A percentile compares a stretch with the other conserved stretches of the same genome.
Conservation (phyloP, 2,329 filamentous ascomycete genomes). For the Aspergillus chevalieri region DNA sequence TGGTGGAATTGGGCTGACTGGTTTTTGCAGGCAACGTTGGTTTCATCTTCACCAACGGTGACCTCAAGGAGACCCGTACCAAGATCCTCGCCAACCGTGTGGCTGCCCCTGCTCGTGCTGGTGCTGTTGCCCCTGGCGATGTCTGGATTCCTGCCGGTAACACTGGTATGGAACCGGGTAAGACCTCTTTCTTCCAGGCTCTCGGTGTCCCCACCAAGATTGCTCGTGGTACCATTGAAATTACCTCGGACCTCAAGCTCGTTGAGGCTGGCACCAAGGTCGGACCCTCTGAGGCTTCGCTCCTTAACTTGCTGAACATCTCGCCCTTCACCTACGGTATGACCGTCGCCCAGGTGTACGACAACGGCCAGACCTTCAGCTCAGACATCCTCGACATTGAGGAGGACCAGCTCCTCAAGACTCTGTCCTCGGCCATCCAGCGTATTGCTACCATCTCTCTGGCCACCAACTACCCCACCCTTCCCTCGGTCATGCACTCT, state of each 20-base stretch:
- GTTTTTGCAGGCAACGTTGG: conserved; percentile 71
- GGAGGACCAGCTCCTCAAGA: conserved; percentile 85
- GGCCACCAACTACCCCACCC: conserved; percentile 88
- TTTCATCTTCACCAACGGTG: conserved; percentile 98
- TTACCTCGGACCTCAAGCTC: conserved; percentile 95
- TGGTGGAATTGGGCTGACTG: background rate
- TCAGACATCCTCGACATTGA: conserved; percentile 83
- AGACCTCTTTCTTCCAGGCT: conserved; percentile 99
- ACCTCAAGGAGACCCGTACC: conserved; percentile 87
- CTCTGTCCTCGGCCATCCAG: conserved; percentile 72
- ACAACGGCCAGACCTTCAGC: conserved; percentile 89
- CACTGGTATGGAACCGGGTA: conserved; percentile 99
- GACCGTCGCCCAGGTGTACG: conserved; percentile 93
- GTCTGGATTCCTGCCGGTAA: conserved; percentile 96
- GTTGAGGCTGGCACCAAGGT: conserved; percentile 90
- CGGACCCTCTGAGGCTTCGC: conserved; percentile 95
- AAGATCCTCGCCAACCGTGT: conserved; percentile 97
- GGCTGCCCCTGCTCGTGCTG: conserved; percentile 93
- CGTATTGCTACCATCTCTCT: conserved; percentile 89
- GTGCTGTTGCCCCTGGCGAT: conserved; percentile 87
- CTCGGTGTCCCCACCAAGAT: conserved; percentile 99
- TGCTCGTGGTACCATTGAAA: conserved; percentile 99
- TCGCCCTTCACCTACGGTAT: conserved; percentile 99
- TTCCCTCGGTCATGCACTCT: conserved; percentile 94
- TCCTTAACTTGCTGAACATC: conserved; percentile 99